These are phyloP conservation scores for Ampelomyces quisqualis DNA, from an alignment of 2,329 filamentous ascomycete species.

Conservation along the genomic window DNA sequence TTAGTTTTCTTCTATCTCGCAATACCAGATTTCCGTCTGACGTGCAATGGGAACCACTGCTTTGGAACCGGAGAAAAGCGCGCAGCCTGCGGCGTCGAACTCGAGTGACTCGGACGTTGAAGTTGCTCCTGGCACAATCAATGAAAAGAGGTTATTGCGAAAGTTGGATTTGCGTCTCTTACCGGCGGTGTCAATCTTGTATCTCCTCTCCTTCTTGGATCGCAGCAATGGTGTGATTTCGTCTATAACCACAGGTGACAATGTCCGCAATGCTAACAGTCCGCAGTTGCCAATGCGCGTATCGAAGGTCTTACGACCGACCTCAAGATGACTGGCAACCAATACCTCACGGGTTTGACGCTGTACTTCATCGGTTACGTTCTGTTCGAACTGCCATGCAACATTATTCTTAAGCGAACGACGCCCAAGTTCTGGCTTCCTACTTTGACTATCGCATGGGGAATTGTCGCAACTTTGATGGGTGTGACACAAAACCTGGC, in stretches of 20 bases:
- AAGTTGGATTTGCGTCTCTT: constrained; percentile 53
- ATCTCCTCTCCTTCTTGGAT: constrained; percentile 44
- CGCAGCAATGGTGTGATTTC: constrained; percentile 36
- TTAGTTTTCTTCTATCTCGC: neutral
- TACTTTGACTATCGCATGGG: constrained; percentile 54
- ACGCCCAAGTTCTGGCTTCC: constrained; percentile 52
- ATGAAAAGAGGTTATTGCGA: constrained; percentile 60
- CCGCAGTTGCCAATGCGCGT: constrained; percentile 49
- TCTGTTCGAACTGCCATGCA: constrained; percentile 59
- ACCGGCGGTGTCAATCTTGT: constrained; percentile 47
- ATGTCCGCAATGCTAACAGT: constrained; percentile 6
- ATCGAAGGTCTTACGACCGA: constrained; percentile 41
- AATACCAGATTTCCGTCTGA: neutral
- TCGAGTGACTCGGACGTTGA: constrained; percentile 33
- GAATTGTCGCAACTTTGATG: constrained; percentile 54
- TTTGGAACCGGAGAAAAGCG: constrained; percentile 20
- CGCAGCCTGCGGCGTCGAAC: constrained; percentile 20
- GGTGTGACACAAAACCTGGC: constrained; percentile 51
- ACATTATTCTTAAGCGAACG: constrained; percentile 60
- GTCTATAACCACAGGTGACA: no score
- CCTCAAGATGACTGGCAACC: constrained; percentile 42
- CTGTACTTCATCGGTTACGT: constrained; percentile 62
- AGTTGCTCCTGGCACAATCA: constrained; percentile 38
- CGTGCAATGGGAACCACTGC: constrained; percentile 17
- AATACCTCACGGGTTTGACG: constrained; percentile 66